Evolutionary conservation across 2,329 filamentous ascomycete genomes (phyloP).

Genomic region (Trichoderma sp.): DNA sequence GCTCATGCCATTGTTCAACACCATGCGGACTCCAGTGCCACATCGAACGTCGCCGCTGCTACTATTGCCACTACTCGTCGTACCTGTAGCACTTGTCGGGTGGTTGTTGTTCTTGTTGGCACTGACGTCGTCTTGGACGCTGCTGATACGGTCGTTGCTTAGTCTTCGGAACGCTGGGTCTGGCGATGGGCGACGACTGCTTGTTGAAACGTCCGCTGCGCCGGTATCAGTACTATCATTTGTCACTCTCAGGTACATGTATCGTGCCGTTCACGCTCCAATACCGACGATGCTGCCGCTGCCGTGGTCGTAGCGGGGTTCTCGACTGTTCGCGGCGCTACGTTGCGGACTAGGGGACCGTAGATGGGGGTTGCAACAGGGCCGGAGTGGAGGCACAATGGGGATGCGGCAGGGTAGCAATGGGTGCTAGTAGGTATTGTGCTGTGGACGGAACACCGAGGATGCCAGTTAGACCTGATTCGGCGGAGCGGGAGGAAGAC

Average conservation of each 20-base stretch:
- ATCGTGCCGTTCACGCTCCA: constrained; percentile 8
- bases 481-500: constrained; percentile 5
- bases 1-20: constrained; percentile 46
- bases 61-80: not conserved
- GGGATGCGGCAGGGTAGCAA: constrained; percentile 14
- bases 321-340: constrained; percentile 20
- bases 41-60: constrained; percentile 30
- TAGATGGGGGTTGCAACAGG: constrained; percentile 8
- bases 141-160: not conserved
- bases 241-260: constrained; percentile 4
- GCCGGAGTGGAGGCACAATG: constrained; percentile 17
- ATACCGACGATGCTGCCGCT: constrained; percentile 13
- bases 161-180: not conserved
- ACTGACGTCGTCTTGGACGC: not conserved
- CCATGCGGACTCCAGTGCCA: constrained; percentile 35
- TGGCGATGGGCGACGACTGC: not conserved
- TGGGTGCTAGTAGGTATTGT: constrained; percentile 2
- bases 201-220: not conserved
- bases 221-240: constrained; percentile 1
- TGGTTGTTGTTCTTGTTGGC: not conserved
- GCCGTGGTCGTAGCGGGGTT: constrained; percentile 19
- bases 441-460: constrained; percentile 9
- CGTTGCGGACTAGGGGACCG: constrained; percentile 14
- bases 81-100: not conserved
- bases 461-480: constrained; percentile 1